A percentile compares a stretch with the other conserved stretches of the same genome.
phyloP scores from a whole-genome alignment of 1,284 basidiomycete genomes.

The Cystobasidium pallidum region DNA sequence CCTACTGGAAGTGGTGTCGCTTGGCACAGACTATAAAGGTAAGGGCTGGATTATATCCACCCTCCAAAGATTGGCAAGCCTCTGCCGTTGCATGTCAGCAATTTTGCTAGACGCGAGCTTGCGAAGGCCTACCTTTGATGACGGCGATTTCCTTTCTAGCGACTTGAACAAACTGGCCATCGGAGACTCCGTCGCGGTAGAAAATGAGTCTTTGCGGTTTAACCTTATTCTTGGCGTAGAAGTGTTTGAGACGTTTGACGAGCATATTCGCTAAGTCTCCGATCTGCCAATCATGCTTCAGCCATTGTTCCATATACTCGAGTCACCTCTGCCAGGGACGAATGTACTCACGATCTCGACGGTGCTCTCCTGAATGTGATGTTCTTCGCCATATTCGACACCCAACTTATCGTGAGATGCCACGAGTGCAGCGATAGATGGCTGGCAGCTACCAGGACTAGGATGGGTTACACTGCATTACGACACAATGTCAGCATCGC shows the following conservation, averaged over 20 bases:
- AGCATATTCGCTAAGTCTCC: conserved; percentile 69
- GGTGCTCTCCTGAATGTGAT: conserved; percentile 70
- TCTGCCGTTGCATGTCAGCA: conserved; percentile 5
- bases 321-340: neutral
- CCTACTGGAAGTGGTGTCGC: conserved; percentile 65
- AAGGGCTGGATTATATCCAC: conserved; percentile 66
- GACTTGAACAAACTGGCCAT: conserved; percentile 45
- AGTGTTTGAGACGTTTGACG: conserved; percentile 65
- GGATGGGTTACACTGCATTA: conserved; percentile 68
- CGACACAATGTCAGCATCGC: neutral
- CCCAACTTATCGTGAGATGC: conserved; percentile 63
- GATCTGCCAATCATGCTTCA: conserved; percentile 55
- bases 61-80: conserved; percentile 44
- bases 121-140: conserved; percentile 1
- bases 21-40: conserved; percentile 79
- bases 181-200: conserved; percentile 74
- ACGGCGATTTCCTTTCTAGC: conserved; percentile 44
- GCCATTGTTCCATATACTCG: neutral
- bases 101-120: neutral
- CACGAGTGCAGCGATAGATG: conserved; percentile 78
- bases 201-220: conserved; percentile 70
- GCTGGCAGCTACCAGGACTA: conserved; percentile 65
- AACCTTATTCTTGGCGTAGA: conserved; percentile 60
- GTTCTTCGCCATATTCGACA: conserved; percentile 70
- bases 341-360: conserved; percentile 66